A percentile compares a stretch with the other conserved stretches of the same genome.
phyloP scores from a whole-genome alignment of 208 protist genomes.

The Porcisia deanei region DNA sequence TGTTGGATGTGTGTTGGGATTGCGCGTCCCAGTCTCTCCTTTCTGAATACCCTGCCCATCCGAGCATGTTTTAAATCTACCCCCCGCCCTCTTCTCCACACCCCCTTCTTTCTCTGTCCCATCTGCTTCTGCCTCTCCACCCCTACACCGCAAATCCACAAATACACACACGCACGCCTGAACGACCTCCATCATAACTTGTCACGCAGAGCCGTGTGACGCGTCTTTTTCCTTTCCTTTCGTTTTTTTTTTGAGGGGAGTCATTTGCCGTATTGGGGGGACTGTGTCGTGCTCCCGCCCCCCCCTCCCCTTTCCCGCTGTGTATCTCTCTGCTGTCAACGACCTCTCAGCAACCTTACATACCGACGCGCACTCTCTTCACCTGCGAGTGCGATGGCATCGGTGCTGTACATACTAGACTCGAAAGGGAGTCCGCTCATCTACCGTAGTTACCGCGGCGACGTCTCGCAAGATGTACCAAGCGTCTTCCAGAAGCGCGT shows the following conservation, averaged over 20 bases:
- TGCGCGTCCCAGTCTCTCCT: neutral
- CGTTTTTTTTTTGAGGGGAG: neutral
- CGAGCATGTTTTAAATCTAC: neutral
- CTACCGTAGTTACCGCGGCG: slow-evolving; percentile 95
- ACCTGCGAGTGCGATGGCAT: slow-evolving; percentile 65
- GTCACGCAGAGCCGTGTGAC: neutral
- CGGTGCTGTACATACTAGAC: slow-evolving; percentile 94
- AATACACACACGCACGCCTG: neutral
- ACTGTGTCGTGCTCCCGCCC: neutral
- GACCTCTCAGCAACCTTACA: neutral
- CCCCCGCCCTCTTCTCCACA: neutral
- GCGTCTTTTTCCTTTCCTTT: too few species aligned
- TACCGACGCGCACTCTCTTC: neutral
- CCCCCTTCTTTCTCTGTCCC: neutral
- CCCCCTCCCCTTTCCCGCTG: neutral
- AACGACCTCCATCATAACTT: neutral
- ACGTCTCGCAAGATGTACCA: slow-evolving; percentile 89
- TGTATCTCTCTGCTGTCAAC: neutral
- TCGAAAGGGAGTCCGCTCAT: slow-evolving; percentile 95
- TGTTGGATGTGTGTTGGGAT: neutral
- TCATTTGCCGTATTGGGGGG: neutral
- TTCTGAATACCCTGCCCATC: neutral
- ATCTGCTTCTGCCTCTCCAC: neutral
- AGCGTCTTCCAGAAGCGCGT: slow-evolving; percentile 87
- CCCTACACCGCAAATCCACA: neutral